Conservation (phyloP, 2,329 filamentous ascomycete genomes). For the Rhytidhysteron rufulum region DNA sequence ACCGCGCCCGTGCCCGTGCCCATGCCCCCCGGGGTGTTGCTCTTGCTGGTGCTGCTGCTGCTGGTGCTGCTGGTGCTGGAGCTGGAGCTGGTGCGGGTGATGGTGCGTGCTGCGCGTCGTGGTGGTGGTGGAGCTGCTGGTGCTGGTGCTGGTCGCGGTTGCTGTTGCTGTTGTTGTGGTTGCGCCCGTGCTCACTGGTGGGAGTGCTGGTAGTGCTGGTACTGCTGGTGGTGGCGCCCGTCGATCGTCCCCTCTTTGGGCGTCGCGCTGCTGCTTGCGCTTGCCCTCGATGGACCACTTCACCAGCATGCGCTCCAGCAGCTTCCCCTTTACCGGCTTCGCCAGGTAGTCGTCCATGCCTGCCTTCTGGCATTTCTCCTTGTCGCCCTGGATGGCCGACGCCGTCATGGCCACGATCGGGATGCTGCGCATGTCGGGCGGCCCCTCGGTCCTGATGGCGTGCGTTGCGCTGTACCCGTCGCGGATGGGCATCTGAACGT, state of each 20-base stretch:
- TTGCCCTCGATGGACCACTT: slow-evolving; percentile 58
- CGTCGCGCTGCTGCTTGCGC: slow-evolving; percentile 24
- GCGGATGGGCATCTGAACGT: slow-evolving; percentile 61
- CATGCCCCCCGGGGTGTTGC: too few species aligned
- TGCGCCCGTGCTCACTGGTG: too few species aligned
- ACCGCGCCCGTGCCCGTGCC: too few species aligned
- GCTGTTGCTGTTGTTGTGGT: too few species aligned
- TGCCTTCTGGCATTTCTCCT: slow-evolving; percentile 55
- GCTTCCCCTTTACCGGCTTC: slow-evolving; percentile 68
- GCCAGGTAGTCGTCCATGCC: slow-evolving; percentile 75
- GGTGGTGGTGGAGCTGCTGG: neutral
- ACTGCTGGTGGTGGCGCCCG: slow-evolving; percentile 3
- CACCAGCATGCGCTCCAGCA: slow-evolving; percentile 67
- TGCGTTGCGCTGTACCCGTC: slow-evolving; percentile 77
- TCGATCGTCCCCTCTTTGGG: slow-evolving; percentile 26
- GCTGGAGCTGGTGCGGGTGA: slow-evolving; percentile 11
- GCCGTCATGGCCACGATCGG: slow-evolving; percentile 82
- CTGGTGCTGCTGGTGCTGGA: too few species aligned
- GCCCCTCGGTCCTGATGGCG: slow-evolving; percentile 62
- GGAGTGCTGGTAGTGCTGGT: too few species aligned
- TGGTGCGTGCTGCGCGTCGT: neutral
- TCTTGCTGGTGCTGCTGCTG: too few species aligned
- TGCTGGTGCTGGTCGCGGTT: neutral
- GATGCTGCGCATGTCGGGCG: slow-evolving; percentile 54
- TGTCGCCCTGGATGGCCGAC: slow-evolving; percentile 61